These are phyloP conservation scores for Phytophthora fragariae DNA, from an alignment of 352 stramenopile species.

Conservation along the genomic window DNA sequence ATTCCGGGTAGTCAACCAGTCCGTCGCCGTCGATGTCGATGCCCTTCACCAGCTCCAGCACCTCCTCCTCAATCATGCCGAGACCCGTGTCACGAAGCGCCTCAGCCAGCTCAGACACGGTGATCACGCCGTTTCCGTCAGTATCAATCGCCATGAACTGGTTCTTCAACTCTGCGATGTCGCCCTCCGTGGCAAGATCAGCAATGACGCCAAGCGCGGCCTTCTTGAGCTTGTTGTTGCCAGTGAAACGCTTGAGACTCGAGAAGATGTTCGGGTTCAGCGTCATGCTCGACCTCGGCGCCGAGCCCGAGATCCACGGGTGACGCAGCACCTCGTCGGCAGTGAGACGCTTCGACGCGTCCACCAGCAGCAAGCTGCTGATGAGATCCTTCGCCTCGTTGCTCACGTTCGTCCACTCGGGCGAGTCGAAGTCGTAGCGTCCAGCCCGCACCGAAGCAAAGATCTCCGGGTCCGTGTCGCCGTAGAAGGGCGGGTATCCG, in stretches of 20 bases:
- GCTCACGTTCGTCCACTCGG: constrained; percentile 86
- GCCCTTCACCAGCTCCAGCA: constrained; percentile 87
- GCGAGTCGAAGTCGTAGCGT: constrained; percentile 88
- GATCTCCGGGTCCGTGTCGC: constrained; percentile 93
- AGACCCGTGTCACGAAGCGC: constrained; percentile 85
- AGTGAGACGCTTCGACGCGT: constrained; percentile 93
- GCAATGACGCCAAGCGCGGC: constrained; percentile 87
- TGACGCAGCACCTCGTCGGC: constrained; percentile 89
- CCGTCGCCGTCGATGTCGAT: constrained; percentile 93
- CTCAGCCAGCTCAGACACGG: constrained; percentile 86
- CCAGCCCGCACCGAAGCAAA: constrained; percentile 84
- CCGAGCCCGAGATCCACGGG: constrained; percentile 85
- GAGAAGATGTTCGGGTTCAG: constrained; percentile 88
- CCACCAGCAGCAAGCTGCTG: constrained; percentile 92
- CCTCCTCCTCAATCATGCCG: constrained; percentile 90
- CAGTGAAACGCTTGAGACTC: constrained; percentile 88
- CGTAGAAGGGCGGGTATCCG: constrained; percentile 97
- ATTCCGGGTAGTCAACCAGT: constrained; percentile 91
- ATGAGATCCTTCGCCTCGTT: constrained; percentile 96
- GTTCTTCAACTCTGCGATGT: constrained; percentile 89
- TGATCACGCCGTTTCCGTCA: constrained; percentile 91
- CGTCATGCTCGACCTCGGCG: constrained; percentile 76
- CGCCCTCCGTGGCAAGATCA: constrained; percentile 81
- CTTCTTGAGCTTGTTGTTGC: constrained; percentile 93
- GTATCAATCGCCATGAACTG: constrained; percentile 90